Base-by-base conservation (phyloP, 2,329 filamentous ascomycete genomes). In the Arthroderma sp. region DNA sequence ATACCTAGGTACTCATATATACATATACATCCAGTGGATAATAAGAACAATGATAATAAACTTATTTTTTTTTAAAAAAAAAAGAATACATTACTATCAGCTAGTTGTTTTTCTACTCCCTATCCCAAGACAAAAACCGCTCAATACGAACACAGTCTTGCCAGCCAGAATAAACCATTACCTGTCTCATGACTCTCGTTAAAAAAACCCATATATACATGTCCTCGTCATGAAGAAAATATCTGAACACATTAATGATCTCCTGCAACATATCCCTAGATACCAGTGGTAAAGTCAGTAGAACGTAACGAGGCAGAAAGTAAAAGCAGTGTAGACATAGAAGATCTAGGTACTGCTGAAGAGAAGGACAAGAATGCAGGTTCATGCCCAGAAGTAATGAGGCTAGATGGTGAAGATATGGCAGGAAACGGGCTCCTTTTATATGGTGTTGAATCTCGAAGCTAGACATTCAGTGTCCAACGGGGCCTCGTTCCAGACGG, bases 171-270 rank as follows among this genome's bases (percentile, higher is more conserved):
- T 28, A 49, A n/a, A 31, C 25, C 44, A 23, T 49, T 28, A 21
- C 39, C 44, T 13, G 15, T 49, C n/a, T n/a, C n/a, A n/a, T n/a
- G n/a, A n/a, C n/a, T 51, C 47, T 33, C n/a, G 23, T 31, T 51
- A 31, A 31, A 33, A 33, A 51, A 19, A 3, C 28, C 47, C 47
- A 51, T 51, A 51, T 51, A 51, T 51, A 51, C 47, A 51, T 51
- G 8, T 51, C 25, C 47, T 31, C 47, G 8, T 33, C 25, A 11
- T 51, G 25, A n/a, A 51, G 9, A 15, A 33, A 9, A 17, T 51
- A 31, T 15, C 25, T 51, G 15, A 33, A 51, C 4, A 33, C 21
- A 31, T 13, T 28, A 6, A 51, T 51, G n/a, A 7, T 51, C 23
- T 25, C 23, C 47, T 15, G 13, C n/a, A n/a, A 17, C 47, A 51